Conservation (phyloP, 2,329 filamentous ascomycete species). For the Balansia obtecta region DNA sequence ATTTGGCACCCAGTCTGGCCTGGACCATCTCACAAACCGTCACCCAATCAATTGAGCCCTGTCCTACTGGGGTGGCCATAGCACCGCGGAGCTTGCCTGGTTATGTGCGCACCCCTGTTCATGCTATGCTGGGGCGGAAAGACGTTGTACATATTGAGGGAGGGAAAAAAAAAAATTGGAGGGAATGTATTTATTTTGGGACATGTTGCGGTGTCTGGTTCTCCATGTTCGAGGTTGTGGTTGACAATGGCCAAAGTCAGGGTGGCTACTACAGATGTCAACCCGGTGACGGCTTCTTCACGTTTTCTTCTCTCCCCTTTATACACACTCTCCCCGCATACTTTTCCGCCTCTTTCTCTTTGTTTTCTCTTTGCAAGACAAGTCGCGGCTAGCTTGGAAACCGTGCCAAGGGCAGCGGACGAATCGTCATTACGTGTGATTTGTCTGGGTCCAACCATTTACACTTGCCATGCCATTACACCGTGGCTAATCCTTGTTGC, state of each 20-base stretch:
- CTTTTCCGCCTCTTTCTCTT: background rate
- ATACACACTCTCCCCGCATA: background rate
- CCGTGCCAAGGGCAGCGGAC: slow-evolving; percentile 1
- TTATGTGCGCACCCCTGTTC: slow-evolving; percentile 9
- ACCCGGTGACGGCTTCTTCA: slow-evolving; percentile 2
- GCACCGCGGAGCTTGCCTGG: slow-evolving; percentile 10
- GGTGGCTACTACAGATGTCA: background rate
- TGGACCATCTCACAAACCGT: slow-evolving; percentile 8
- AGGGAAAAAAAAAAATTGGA: background rate
- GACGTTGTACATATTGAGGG: slow-evolving; percentile 3
- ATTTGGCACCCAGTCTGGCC: slow-evolving; percentile 7
- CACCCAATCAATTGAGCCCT: slow-evolving; percentile 10
- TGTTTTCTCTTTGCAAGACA: slow-evolving; percentile 3
- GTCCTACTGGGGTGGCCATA: slow-evolving; percentile 9
- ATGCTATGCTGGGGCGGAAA: slow-evolving; percentile 4
- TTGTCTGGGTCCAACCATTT: slow-evolving; percentile 6
- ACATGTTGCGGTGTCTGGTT: slow-evolving; percentile 2
- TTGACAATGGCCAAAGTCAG: slow-evolving; percentile 2
- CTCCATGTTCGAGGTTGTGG: background rate
- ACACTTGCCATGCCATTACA: slow-evolving; percentile 3
- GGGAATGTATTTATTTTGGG: slow-evolving; percentile 1
- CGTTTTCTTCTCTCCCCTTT: slow-evolving; percentile 1
- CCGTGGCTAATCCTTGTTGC: slow-evolving; percentile 3
- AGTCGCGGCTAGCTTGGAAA: slow-evolving; percentile 1
- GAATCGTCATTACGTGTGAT: slow-evolving; percentile 3